A percentile compares a stretch with the other conserved stretches of the same genome.
phyloP scores from a whole-genome alignment of 805 yeast species.

The Lipomyces kockii region DNA sequence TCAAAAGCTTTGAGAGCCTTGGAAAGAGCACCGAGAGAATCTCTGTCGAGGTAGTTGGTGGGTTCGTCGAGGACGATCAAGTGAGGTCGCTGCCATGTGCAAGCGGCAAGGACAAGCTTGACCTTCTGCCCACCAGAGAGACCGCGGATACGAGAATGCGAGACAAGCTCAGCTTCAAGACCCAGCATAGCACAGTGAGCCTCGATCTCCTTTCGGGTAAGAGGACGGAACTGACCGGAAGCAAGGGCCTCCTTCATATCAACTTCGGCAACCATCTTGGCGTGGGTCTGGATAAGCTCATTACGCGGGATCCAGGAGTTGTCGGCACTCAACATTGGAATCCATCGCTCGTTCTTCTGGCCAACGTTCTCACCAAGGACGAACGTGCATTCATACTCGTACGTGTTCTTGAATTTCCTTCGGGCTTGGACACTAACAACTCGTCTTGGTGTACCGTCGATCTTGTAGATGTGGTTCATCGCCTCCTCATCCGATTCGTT shows the following conservation, averaged over 20 bases:
- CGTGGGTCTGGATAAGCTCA: slow-evolving; percentile 94
- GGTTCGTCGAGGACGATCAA: slow-evolving; percentile 99
- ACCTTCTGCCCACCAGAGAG: slow-evolving; percentile 99
- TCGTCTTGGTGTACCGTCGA: slow-evolving; percentile 99
- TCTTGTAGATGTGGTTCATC: slow-evolving; percentile 99
- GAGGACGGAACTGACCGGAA: slow-evolving; percentile 99
- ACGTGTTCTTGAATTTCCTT: slow-evolving; percentile 99
- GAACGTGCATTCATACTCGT: slow-evolving; percentile 99
- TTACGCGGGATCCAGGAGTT: slow-evolving; percentile 99
- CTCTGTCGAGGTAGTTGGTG: slow-evolving; percentile 98
- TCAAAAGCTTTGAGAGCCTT: slow-evolving; percentile 98
- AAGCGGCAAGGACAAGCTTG: slow-evolving; percentile 98
- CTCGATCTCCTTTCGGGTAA: slow-evolving; percentile 99
- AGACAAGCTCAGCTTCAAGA: slow-evolving; percentile 97
- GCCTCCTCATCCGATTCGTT: slow-evolving; percentile 96
- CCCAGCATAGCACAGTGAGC: slow-evolving; percentile 98
- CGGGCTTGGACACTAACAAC: slow-evolving; percentile 91
- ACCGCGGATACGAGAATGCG: slow-evolving; percentile 99
- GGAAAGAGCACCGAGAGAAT: slow-evolving; percentile 98
- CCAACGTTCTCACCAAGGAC: slow-evolving; percentile 97
- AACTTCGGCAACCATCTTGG: slow-evolving; percentile 99
- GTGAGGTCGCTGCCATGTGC: slow-evolving; percentile 99
- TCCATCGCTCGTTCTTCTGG: slow-evolving; percentile 99
- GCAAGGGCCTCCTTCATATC: slow-evolving; percentile 99
- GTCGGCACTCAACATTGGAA: slow-evolving; percentile 99